A percentile compares a stretch with the other conserved stretches of the same genome.
Conservation (phyloP, 257 asterid genomes). For the Fraxinus excelsior region DNA sequence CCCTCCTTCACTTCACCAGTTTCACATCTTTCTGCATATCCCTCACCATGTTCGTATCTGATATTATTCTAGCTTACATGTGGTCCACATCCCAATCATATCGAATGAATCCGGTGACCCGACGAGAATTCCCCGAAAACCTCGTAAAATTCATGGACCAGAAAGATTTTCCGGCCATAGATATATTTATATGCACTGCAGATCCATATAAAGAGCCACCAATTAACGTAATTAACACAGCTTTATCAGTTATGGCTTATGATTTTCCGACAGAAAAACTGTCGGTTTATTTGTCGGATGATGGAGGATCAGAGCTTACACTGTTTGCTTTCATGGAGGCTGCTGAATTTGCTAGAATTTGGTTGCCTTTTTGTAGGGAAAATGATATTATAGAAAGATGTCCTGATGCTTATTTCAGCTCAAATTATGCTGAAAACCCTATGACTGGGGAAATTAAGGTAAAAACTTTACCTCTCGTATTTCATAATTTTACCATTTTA, state of each 20-base stretch:
- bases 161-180: conserved; percentile 52
- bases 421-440: conserved; percentile 27
- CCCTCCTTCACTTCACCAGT: conserved; percentile 38
- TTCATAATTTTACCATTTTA: not conserved
- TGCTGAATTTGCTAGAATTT: conserved; percentile 54
- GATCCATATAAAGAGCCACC: conserved; percentile 81
- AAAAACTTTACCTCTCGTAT: not conserved
- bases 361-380: conserved; percentile 76
- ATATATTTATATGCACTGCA: conserved; percentile 77
- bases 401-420: conserved; percentile 57
- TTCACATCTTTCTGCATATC: conserved; percentile 29
- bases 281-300: conserved; percentile 73
- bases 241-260: conserved; percentile 73
- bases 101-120: conserved; percentile 62
- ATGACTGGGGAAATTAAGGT: conserved; percentile 53
- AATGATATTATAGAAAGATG: conserved; percentile 50
- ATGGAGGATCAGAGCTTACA: conserved; percentile 75
- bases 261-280: conserved; percentile 71
- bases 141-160: conserved; percentile 20
- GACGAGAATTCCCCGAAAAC: conserved; percentile 46
- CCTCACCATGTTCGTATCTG: conserved; percentile 50
- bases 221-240: conserved; percentile 59
- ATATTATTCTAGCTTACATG: conserved; percentile 60
- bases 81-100: conserved; percentile 59
- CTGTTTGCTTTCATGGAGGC: conserved; percentile 81